phyloP scores from a whole-genome alignment of 352 stramenopile genomes.

The Globisporangium barbulae region DNA sequence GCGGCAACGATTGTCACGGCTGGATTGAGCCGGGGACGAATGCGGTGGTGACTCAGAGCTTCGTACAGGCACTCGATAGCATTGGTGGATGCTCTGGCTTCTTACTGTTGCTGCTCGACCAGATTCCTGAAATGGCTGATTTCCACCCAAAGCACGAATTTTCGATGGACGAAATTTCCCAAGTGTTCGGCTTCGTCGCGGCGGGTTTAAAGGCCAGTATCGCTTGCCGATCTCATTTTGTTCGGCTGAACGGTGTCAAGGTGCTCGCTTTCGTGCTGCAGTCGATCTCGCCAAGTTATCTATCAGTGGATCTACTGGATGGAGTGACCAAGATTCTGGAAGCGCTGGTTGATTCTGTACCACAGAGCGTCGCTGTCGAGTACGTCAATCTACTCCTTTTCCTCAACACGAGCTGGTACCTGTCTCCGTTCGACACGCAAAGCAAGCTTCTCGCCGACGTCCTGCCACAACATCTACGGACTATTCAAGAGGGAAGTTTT shows the following conservation, averaged over 20 bases:
- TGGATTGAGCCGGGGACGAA: conserved; percentile 67
- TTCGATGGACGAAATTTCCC: conserved; percentile 58
- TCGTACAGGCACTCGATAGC: conserved; percentile 61
- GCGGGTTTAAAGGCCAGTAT: conserved; percentile 52
- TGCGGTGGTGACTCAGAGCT: conserved; percentile 54
- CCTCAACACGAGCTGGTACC: conserved; percentile 78
- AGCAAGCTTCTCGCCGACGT: conserved; percentile 56
- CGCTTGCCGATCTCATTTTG: conserved; percentile 69
- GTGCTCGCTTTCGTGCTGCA: conserved; percentile 76
- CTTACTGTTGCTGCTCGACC: conserved; percentile 66
- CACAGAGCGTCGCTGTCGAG: conserved; percentile 31
- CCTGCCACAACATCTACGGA: conserved; percentile 53
- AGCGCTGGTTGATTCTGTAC: conserved; percentile 39
- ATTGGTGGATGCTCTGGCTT: conserved; percentile 72
- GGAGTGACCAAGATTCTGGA: conserved; percentile 62
- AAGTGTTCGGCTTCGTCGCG: conserved; percentile 60
- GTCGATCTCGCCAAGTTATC: conserved; percentile 66
- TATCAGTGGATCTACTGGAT: conserved; percentile 59
- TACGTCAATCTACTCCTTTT: conserved; percentile 71
- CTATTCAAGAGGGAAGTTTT: conserved; percentile 35
- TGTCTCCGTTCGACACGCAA: conserved; percentile 75
- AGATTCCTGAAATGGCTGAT: conserved; percentile 74
- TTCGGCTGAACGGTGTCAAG: conserved; percentile 62
- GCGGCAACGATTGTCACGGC: conserved; percentile 69
- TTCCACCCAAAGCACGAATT: conserved; percentile 75